Base-by-base conservation (phyloP, 192 early-diverging fungal genomes). In the Backusella australiensis region DNA sequence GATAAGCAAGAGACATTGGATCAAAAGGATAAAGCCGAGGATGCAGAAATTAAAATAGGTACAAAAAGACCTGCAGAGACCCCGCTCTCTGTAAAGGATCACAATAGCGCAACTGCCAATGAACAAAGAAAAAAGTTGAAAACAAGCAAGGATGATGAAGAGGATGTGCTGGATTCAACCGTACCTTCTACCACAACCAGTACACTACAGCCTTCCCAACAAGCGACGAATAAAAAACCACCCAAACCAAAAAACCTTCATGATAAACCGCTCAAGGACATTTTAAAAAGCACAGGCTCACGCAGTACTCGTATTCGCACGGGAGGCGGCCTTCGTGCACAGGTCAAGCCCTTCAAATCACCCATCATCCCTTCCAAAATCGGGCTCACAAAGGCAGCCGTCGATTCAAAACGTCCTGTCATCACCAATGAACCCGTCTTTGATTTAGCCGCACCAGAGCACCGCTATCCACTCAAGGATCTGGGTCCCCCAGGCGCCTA, bases 301-400 rank as follows among this genome's bases (percentile, higher is more conserved):
- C 35, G 11, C 17, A 34, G 3, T 4, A 32, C 12, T 44, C 70
- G 23, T 34, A 19, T 19, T 17, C 15, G 39, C 46, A 49, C 14
- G 2, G 15, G 15, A 6, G 17, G 11, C 1, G 68, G 21, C 0
- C 35, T 29, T 42, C 42, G 6, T 29, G 2, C 29, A 12, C 39
- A 75, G n/a, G 34, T 35, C 21, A 79, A 79, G 19, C 78, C 78
- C 0, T 79, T 79, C 35, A 79, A 70, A 39, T 79, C 78, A 15
- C 78, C 78, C 32, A 63, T 70, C 15, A 73, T 79, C 7, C 23
- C 74, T 26, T 69, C 69, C 6, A 65, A 75, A 1, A 6, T 79
- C 12, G 67, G n/a, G 15, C 53, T 56, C 15, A 70, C 78, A 69
- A 70, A 65, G 42, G 65, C 69, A 19, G 78, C 66, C n/a, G 46